Percentiles rank a stretch among this genome's conserved stretches.
Conservation (phyloP, 352 stramenopile genomes). For the Albugo candida region DNA sequence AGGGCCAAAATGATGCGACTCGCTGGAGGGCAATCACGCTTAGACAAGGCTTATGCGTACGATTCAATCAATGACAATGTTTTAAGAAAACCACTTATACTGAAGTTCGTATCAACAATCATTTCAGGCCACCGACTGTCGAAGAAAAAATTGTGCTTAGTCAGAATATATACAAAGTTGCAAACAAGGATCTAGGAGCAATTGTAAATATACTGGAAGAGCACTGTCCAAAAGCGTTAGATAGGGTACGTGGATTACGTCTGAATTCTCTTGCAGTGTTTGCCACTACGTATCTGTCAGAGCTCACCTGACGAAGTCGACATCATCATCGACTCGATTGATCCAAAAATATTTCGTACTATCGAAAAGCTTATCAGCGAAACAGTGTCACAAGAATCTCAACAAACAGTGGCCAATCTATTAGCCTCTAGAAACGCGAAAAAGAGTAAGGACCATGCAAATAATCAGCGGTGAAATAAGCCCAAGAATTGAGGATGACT, state of each 20-base stretch:
- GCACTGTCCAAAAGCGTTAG: conserved; percentile 64
- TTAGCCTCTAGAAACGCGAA: conserved; percentile 8
- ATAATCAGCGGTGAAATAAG: conserved; percentile 6
- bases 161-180: conserved; percentile 80
- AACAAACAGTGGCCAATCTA: conserved; percentile 19
- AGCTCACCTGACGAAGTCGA: conserved; percentile 75
- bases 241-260: conserved; percentile 24
- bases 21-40: conserved; percentile 34
- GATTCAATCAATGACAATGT: conserved; percentile 3
- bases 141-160: conserved; percentile 76
- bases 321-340: conserved; percentile 75
- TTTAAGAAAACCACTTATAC: neutral
- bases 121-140: conserved; percentile 34
- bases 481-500: conserved; percentile 2
- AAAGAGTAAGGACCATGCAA: conserved; percentile 6
- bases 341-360: conserved; percentile 76
- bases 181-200: conserved; percentile 40
- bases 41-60: conserved; percentile 52
- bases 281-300: conserved; percentile 5
- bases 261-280: neutral
- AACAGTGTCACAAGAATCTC: conserved; percentile 43
- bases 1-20: conserved; percentile 67
- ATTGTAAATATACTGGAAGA: conserved; percentile 70
- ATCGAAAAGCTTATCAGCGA: conserved; percentile 64
- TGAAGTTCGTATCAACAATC: neutral